Base-by-base conservation (phyloP, 208 protist species). In the Leptomonas pyrrhocoris region DNA sequence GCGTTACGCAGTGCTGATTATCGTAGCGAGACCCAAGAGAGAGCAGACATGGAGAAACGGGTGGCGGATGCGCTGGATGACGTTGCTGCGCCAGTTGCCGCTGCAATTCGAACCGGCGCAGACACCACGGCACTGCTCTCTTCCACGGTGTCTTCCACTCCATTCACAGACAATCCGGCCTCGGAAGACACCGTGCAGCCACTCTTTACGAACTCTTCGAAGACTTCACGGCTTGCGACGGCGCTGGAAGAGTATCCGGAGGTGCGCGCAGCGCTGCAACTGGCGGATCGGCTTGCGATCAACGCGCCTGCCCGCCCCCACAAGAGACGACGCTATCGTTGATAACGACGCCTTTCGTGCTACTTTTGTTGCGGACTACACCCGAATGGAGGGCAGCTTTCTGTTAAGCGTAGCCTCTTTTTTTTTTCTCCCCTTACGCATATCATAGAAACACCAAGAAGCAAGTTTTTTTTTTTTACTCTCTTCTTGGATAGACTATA, bases 311-410 rank as follows among this genome's bases (percentile, higher is more conserved):
- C 58, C 21, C 43, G 27, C n/a, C 23, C 23, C 1, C 61, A 28
- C 40, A 65, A 69, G 42, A 46, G 53, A 0, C 55, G 51, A 8
- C 74, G 58, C 27, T 38, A 19, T 21, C n/a, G n/a, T 46, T 67
- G 42, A 51, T 15, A 2, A 53, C 8, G 9, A 28, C 9, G 12
- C 43, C 23, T 56, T 56, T 49, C 49, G n/a, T n/a, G n/a, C n/a
- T n/a, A n/a, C n/a, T n/a, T n/a, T n/a, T n/a, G n/a, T n/a, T n/a
- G n/a, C n/a, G n/a, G n/a, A n/a, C n/a, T n/a, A n/a, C n/a, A n/a
- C n/a, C n/a, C n/a, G n/a, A n/a, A n/a, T n/a, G n/a, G n/a, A n/a
- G n/a, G n/a, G n/a, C n/a, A n/a, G n/a, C n/a, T n/a, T n/a, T n/a
- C n/a, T n/a, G 5, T 54, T 16, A 16, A 50, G 12, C 28, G 19